These are phyloP conservation scores for Royoungia palumana DNA, from an alignment of 768 basidiomycete species.

Conservation along the genomic window DNA sequence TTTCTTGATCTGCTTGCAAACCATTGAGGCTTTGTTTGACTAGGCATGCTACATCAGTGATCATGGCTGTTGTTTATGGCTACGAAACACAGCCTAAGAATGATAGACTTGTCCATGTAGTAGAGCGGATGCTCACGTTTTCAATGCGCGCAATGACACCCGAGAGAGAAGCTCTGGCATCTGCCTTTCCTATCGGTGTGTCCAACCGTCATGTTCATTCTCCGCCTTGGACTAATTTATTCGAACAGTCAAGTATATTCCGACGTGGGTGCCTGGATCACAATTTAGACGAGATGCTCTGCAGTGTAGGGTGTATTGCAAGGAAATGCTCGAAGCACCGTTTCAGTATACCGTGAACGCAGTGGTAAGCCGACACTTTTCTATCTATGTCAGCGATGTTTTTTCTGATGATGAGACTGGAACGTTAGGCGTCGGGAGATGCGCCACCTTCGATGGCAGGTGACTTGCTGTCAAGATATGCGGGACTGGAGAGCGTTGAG, in stretches of 20 bases:
- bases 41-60: constrained; percentile 24
- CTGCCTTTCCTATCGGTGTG: constrained; percentile 2
- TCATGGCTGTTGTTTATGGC: constrained; percentile 11
- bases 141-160: background rate
- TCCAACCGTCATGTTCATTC: background rate
- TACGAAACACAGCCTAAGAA: constrained; percentile 1
- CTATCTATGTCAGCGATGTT: background rate
- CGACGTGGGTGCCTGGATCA: constrained; percentile 6
- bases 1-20: background rate
- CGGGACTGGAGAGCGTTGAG: background rate
- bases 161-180: constrained; percentile 1
- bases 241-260: constrained; percentile 4
- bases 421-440: background rate
- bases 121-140: background rate
- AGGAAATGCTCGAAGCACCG: constrained; percentile 16
- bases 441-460: background rate
- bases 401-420: too few relatives aligned
- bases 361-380: background rate
- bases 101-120: background rate
- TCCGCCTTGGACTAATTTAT: too few relatives aligned
- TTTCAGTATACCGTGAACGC: background rate
- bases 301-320: constrained; percentile 14
- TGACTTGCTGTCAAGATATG: background rate
- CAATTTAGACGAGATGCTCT: constrained; percentile 1
- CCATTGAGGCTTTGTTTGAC: background rate